These are phyloP conservation scores for Phytophthora crassamura DNA, from an alignment of 352 stramenopile genomes.

Conservation along the genomic window DNA sequence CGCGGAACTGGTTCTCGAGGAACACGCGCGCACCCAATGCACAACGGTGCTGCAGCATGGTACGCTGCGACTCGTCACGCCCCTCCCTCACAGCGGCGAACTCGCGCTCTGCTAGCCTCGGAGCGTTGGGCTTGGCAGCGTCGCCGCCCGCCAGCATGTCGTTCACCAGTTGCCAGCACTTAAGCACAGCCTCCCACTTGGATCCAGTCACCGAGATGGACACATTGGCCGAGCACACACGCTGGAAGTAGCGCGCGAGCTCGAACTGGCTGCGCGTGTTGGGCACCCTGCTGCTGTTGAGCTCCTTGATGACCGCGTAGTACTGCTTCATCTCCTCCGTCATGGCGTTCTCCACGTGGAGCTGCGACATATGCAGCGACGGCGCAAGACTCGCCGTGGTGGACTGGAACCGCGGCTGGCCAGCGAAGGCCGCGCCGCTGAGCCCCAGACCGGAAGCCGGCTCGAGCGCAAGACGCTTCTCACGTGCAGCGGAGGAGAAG, in stretches of 20 bases:
- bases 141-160: slow-evolving; percentile 70
- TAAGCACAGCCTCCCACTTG: slow-evolving; percentile 79
- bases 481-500: slow-evolving; percentile 48
- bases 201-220: slow-evolving; percentile 62
- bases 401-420: slow-evolving; percentile 62
- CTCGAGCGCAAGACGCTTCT: slow-evolving; percentile 41
- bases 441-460: slow-evolving; percentile 51
- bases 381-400: slow-evolving; percentile 31
- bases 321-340: slow-evolving; percentile 89
- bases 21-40: slow-evolving; percentile 76
- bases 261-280: slow-evolving; percentile 79
- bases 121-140: slow-evolving; percentile 40
- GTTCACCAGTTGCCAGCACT: slow-evolving; percentile 84
- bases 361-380: slow-evolving; percentile 70
- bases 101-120: slow-evolving; percentile 63
- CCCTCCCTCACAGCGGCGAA: slow-evolving; percentile 46
- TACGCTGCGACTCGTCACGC: slow-evolving; percentile 44
- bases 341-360: slow-evolving; percentile 71
- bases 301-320: slow-evolving; percentile 70
- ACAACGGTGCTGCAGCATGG: slow-evolving; percentile 60
- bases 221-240: slow-evolving; percentile 59
- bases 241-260: slow-evolving; percentile 63
- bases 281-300: slow-evolving; percentile 73
- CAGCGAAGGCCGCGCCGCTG: slow-evolving; percentile 51
- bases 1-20: slow-evolving; percentile 79